Evolutionary conservation across 2,329 filamentous ascomycete genomes (phyloP).

Genomic region (Hypoxylon sp.): DNA sequence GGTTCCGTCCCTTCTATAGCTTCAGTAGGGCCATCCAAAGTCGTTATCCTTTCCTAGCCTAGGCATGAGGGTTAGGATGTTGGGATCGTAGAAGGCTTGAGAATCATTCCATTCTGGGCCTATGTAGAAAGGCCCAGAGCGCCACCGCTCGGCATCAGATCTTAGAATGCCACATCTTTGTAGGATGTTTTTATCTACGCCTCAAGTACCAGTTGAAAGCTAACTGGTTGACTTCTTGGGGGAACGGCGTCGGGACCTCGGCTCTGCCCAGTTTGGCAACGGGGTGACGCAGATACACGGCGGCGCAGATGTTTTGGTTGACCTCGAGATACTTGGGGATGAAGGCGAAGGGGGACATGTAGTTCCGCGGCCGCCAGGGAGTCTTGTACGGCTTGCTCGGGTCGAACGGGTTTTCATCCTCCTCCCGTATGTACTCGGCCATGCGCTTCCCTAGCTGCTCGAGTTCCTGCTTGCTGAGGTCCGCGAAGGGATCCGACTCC

Average conservation of each 20-base stretch:
- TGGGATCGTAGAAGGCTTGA: neutral
- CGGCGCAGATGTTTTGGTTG: slow-evolving; percentile 96
- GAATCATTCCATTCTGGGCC: neutral
- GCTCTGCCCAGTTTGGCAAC: slow-evolving; percentile 85
- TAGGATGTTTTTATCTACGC: slow-evolving; percentile 70
- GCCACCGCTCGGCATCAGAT: neutral
- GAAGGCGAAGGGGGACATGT: slow-evolving; percentile 93
- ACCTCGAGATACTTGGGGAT: slow-evolving; percentile 97
- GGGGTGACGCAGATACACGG: slow-evolving; percentile 94
- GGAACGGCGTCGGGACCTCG: slow-evolving; percentile 89
- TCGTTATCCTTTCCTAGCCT: neutral
- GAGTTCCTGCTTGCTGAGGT: slow-evolving; percentile 68
- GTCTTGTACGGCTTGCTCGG: slow-evolving; percentile 86
- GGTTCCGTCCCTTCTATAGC: neutral
- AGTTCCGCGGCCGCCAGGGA: slow-evolving; percentile 89
- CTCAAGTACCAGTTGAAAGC: slow-evolving; percentile 96
- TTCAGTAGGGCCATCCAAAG: neutral
- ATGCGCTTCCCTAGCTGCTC: slow-evolving; percentile 70
- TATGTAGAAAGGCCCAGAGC: neutral
- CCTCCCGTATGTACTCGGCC: slow-evolving; percentile 70
- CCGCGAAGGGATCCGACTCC: slow-evolving; percentile 52
- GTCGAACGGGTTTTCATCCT: slow-evolving; percentile 84
- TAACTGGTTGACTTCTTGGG: slow-evolving; percentile 77
- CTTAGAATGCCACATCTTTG: neutral
- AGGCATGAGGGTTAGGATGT: neutral